Conservation (phyloP, 2,329 filamentous ascomycete species). For the Pseudopithomyces chartarum region DNA sequence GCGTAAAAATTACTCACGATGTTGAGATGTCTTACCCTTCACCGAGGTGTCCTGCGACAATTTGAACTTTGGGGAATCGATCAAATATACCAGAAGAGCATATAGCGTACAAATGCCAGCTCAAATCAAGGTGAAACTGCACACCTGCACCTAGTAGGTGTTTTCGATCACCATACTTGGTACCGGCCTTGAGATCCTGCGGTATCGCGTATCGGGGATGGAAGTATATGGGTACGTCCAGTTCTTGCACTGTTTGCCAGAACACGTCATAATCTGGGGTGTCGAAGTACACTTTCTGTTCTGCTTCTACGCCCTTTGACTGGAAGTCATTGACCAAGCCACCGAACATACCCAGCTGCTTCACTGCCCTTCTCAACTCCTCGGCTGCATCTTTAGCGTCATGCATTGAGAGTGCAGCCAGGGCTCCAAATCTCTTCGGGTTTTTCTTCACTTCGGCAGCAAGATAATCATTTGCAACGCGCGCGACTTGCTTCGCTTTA, state of each 20-base stretch:
- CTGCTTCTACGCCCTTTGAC: conserved; percentile 32
- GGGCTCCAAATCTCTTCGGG: conserved; percentile 28
- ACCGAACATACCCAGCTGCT: conserved; percentile 63
- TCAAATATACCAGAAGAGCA: conserved; percentile 52
- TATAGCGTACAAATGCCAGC: conserved; percentile 54
- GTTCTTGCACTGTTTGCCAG: conserved; percentile 37
- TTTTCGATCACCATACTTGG: conserved; percentile 34
- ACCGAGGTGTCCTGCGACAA: conserved; percentile 52
- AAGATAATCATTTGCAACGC: conserved; percentile 34
- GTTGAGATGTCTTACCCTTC: conserved; percentile 37
- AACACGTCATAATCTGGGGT: conserved; percentile 37
- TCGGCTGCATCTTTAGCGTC: conserved; percentile 36
- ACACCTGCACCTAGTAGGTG: conserved; percentile 37
- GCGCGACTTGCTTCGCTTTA: conserved; percentile 29
- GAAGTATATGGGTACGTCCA: conserved; percentile 42
- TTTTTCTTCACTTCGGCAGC: conserved; percentile 32
- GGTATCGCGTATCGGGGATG: conserved; percentile 39
- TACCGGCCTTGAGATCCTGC: conserved; percentile 30
- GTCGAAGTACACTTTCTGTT: conserved; percentile 40
- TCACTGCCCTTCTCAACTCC: conserved; percentile 36
- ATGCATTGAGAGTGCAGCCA: conserved; percentile 42
- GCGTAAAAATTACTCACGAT: neutral
- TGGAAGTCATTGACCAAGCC: conserved; percentile 56
- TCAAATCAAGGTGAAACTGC: conserved; percentile 50
- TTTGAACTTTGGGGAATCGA: conserved; percentile 47